Evolutionary conservation across 768 basidiomycete species (phyloP).

Genomic region (Lactifluus echinatus): DNA sequence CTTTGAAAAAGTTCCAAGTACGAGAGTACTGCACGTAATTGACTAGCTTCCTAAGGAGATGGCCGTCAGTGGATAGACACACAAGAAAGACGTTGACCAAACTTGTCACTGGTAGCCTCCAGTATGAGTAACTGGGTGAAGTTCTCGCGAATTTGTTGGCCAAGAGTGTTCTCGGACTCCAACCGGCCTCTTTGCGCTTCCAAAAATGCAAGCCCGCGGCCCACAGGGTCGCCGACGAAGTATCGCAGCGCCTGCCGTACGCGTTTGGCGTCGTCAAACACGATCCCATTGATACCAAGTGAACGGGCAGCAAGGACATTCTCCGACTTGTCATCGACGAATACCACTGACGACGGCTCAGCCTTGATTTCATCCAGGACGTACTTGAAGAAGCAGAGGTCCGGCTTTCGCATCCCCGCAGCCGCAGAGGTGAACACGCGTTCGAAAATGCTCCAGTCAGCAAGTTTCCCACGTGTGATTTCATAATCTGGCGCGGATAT

Average conservation of each 20-base stretch:
- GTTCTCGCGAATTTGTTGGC: constrained; percentile 39
- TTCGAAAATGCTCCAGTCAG: constrained; percentile 43
- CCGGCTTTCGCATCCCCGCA: constrained; percentile 47
- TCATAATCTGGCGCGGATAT: constrained; percentile 46
- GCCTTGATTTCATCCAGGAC: constrained; percentile 37
- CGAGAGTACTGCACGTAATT: constrained; percentile 31
- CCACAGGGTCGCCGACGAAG: constrained; percentile 38
- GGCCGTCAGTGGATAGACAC: not conserved
- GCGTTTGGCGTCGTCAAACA: constrained; percentile 35
- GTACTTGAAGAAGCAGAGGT: constrained; percentile 43
- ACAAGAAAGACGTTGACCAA: constrained; percentile 6
- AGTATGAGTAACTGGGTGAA: constrained; percentile 52
- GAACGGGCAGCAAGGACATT: constrained; percentile 52
- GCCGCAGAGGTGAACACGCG: constrained; percentile 43
- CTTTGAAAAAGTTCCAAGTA: constrained; percentile 50
- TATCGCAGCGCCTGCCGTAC: constrained; percentile 42
- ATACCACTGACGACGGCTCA: constrained; percentile 41
- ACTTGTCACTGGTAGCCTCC: constrained; percentile 42
- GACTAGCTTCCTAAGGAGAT: constrained; percentile 33
- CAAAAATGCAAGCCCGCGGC: constrained; percentile 37
- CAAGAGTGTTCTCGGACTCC: constrained; percentile 37
- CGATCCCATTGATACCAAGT: constrained; percentile 46
- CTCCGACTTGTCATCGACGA: constrained; percentile 53
- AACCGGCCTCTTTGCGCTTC: constrained; percentile 32
- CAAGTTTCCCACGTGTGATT: constrained; percentile 36